phyloP scores from a whole-genome alignment of 2,329 filamentous ascomycete species.

The Sclerotinia nivalis region DNA sequence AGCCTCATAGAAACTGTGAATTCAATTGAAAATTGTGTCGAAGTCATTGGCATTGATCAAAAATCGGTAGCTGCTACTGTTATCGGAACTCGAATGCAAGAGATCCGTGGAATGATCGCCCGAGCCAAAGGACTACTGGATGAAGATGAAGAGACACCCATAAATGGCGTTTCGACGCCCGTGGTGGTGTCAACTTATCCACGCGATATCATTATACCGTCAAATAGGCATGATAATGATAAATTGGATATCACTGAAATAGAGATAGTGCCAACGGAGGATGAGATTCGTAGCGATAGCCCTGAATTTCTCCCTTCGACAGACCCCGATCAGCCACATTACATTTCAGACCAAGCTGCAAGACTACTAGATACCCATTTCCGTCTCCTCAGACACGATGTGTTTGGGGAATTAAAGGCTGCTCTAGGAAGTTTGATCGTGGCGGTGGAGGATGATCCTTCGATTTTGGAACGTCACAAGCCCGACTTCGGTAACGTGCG shows the following conservation, averaged over 20 bases:
- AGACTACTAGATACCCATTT: constrained; percentile 31
- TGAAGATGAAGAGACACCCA: not conserved
- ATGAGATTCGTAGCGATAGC: constrained; percentile 37
- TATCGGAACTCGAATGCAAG: not conserved
- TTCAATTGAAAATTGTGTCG: not conserved
- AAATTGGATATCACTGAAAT: constrained; percentile 41
- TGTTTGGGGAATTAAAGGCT: constrained; percentile 50
- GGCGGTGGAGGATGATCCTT: constrained; percentile 12
- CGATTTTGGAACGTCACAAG: not conserved
- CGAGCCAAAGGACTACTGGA: not conserved
- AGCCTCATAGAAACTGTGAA: not conserved
- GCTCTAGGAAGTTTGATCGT: constrained; percentile 35
- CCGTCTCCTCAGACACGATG: constrained; percentile 47
- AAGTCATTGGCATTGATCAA: not conserved
- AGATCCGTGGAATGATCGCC: constrained; percentile 12
- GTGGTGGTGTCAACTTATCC: constrained; percentile 14
- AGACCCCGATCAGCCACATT: constrained; percentile 23
- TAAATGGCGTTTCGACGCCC: constrained; percentile 3
- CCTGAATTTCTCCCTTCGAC: constrained; percentile 32
- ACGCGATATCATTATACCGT: constrained; percentile 8
- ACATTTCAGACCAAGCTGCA: not conserved
- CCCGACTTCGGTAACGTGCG: not conserved
- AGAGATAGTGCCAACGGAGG: constrained; percentile 40
- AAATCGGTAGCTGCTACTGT: not conserved
- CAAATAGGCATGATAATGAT: constrained; percentile 13